Conservation (phyloP, 2,329 filamentous ascomycete species). For the Colletotrichum acutatum region DNA sequence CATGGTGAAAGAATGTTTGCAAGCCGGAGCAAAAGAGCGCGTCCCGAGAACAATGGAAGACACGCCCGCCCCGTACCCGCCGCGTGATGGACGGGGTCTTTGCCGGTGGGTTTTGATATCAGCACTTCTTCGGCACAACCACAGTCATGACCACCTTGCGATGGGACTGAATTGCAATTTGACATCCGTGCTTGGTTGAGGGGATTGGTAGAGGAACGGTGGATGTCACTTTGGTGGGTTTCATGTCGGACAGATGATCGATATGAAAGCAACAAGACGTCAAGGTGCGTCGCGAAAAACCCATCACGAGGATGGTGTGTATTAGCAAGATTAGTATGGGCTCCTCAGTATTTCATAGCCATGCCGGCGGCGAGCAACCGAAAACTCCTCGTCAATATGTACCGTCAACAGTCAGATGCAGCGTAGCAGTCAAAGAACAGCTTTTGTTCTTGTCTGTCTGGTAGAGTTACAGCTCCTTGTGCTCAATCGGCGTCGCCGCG, state of each 20-base stretch:
- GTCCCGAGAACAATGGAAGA: slow-evolving; percentile 29
- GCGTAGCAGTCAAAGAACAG: slow-evolving; percentile 23
- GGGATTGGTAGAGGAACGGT: background rate
- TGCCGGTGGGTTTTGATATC: slow-evolving; percentile 67
- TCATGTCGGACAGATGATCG: background rate
- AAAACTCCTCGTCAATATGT: slow-evolving; percentile 35
- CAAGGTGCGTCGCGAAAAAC: slow-evolving; percentile 17
- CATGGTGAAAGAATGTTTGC: slow-evolving; percentile 33
- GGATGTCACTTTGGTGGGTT: background rate
- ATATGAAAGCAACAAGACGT: background rate
- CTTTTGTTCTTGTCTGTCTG: slow-evolving; percentile 22
- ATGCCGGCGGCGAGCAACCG: slow-evolving; percentile 25
- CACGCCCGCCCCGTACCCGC: slow-evolving; percentile 37
- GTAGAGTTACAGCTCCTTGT: slow-evolving; percentile 34
- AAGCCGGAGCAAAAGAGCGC: slow-evolving; percentile 35
- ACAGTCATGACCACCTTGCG: slow-evolving; percentile 74
- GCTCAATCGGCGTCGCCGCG: slow-evolving; percentile 27
- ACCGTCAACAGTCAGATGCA: slow-evolving; percentile 35
- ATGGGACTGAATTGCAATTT: slow-evolving; percentile 93
- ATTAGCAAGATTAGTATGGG: slow-evolving; percentile 36
- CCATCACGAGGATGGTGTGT: slow-evolving; percentile 31
- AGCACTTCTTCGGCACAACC: slow-evolving; percentile 99
- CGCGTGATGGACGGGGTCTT: slow-evolving; percentile 38
- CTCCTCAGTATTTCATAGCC: slow-evolving; percentile 23
- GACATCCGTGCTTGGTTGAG: slow-evolving; percentile 88